A percentile compares a stretch with the other conserved stretches of the same genome.
Conservation (phyloP, 2,329 filamentous ascomycete species). For the Keithomyces neogunnii region DNA sequence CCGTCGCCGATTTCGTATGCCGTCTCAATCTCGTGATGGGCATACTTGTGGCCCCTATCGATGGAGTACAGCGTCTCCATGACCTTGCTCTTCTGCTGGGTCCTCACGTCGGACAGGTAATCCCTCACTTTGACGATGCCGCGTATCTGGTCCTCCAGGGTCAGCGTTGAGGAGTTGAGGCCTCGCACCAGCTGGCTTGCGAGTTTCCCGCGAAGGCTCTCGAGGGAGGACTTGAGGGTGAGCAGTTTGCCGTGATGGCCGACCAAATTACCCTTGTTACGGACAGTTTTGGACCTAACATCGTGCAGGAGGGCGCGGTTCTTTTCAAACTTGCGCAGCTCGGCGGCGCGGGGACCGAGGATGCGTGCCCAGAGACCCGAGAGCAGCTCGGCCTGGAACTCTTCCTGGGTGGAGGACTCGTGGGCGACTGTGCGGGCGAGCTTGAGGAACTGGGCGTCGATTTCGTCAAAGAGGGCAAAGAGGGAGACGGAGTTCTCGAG, state of each 20-base stretch:
- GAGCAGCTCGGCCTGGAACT: conserved; percentile 71
- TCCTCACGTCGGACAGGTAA: conserved; percentile 66
- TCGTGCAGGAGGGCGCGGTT: conserved; percentile 73
- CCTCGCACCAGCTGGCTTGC: conserved; percentile 75
- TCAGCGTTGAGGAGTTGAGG: conserved; percentile 58
- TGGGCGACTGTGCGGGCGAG: conserved; percentile 77
- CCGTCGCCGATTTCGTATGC: conserved; percentile 12
- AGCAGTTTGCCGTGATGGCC: conserved; percentile 80
- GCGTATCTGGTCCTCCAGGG: conserved; percentile 76
- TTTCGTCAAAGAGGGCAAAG: conserved; percentile 83
- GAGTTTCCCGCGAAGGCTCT: conserved; percentile 73
- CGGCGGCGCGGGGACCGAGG: conserved; percentile 64
- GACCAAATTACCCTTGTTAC: conserved; percentile 78
- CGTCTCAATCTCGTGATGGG: conserved; percentile 19
- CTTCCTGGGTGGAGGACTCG: conserved; percentile 74
- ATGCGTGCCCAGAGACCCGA: conserved; percentile 79
- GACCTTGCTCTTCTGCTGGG: conserved; percentile 73
- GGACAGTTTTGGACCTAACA: conserved; percentile 73
- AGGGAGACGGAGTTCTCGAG: conserved; percentile 71
- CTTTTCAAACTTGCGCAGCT: conserved; percentile 84
- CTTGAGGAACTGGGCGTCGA: conserved; percentile 85
- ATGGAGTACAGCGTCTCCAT: conserved; percentile 56
- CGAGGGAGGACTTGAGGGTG: conserved; percentile 77
- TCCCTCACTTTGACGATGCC: conserved; percentile 73
- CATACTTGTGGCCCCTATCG: conserved; percentile 9